Conservation (phyloP, 2,329 filamentous ascomycete species). For the Cladosporium sp. region DNA sequence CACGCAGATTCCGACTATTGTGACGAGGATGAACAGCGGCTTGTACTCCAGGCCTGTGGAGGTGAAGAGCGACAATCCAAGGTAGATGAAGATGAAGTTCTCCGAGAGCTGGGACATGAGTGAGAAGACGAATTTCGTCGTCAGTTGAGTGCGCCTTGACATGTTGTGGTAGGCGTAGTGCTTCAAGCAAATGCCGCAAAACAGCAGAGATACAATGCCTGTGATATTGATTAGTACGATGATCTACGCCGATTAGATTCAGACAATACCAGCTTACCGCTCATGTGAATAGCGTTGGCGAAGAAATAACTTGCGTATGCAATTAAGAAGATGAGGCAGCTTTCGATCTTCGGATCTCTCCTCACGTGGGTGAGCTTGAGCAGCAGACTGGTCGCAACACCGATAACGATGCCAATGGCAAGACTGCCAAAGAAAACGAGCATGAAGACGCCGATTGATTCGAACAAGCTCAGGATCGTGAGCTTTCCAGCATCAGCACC, state of each 20-base stretch:
- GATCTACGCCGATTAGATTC: too few relatives aligned
- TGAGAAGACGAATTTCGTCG: conserved; percentile 96
- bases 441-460: conserved; percentile 90
- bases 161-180: conserved; percentile 99
- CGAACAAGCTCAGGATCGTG: conserved; percentile 75
- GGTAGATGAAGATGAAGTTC: conserved; percentile 99
- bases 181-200: conserved; percentile 97
- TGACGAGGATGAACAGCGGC: conserved; percentile 89
- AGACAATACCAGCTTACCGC: conserved; percentile 55
- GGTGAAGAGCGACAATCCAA: conserved; percentile 90
- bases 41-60: conserved; percentile 84
- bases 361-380: conserved; percentile 94
- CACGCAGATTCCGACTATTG: conserved; percentile 82
- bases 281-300: conserved; percentile 91
- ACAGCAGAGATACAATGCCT: conserved; percentile 94
- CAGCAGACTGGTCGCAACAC: conserved; percentile 76
- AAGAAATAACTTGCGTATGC: conserved; percentile 98
- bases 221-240: conserved; percentile 14
- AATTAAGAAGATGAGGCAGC: conserved; percentile 85
- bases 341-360: conserved; percentile 92
- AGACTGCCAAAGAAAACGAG: conserved; percentile 93
- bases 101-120: conserved; percentile 91
- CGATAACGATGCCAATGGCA: conserved; percentile 79
- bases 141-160: conserved; percentile 93
- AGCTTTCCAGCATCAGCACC: conserved; percentile 63